Evolutionary conservation across 2,329 filamentous ascomycete genomes (phyloP).

Genomic region (Zasmidium angulare): DNA sequence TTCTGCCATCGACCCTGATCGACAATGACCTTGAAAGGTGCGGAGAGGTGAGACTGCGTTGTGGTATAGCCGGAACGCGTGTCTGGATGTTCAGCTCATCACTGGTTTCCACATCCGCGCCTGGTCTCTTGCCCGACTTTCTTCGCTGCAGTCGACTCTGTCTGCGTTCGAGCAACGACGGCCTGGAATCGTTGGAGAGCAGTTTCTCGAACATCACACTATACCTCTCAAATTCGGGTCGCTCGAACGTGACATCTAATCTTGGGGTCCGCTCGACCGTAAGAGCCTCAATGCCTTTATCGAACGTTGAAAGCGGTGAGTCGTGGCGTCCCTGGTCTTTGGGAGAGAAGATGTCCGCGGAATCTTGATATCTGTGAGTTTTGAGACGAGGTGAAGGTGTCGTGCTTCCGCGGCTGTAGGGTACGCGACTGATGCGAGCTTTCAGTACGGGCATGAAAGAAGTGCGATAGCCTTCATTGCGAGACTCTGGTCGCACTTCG

Average conservation of each 20-base stretch:
- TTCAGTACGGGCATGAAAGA: slow-evolving; percentile 6
- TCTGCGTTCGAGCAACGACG: slow-evolving; percentile 33
- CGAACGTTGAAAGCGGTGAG: slow-evolving; percentile 11
- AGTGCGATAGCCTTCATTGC: not conserved
- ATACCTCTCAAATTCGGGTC: slow-evolving; percentile 78
- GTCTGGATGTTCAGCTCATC: not conserved
- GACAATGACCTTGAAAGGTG: slow-evolving; percentile 18
- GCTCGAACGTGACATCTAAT: slow-evolving; percentile 77
- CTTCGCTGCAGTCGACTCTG: slow-evolving; percentile 28
- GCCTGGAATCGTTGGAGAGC: slow-evolving; percentile 48
- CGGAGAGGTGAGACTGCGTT: slow-evolving; percentile 20
- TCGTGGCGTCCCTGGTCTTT: slow-evolving; percentile 11
- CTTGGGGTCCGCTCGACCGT: slow-evolving; percentile 28
- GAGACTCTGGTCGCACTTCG: slow-evolving; percentile 4
- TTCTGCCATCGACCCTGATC: slow-evolving; percentile 14
- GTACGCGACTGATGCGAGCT: not conserved
- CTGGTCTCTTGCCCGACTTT: slow-evolving; percentile 11
- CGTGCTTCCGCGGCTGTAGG: not conserved
- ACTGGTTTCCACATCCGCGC: not conserved
- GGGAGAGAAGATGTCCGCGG: slow-evolving; percentile 14
- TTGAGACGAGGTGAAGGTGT: not conserved
- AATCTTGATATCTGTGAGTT: slow-evolving; percentile 5
- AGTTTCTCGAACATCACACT: slow-evolving; percentile 89
- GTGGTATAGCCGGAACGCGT: not conserved
- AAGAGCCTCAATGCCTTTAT: not conserved